Evolutionary conservation across 176 grass and related monocot species (phyloP).

Genomic region (Microstegium vimineum): DNA sequence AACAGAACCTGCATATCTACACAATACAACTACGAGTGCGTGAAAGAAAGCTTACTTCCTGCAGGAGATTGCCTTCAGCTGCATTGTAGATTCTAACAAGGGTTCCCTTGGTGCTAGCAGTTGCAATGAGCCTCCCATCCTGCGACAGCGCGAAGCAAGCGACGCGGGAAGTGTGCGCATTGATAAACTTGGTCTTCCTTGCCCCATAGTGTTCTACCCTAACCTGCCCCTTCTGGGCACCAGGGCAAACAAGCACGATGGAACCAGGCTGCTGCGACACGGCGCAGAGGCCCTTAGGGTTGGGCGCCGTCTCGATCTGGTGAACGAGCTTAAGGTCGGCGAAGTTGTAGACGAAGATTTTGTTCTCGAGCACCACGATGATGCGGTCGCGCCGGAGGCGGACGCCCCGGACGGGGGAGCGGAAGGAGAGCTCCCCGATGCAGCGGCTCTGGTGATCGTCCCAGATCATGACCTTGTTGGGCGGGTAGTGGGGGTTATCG

Average conservation of each 20-base stretch:
- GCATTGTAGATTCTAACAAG: constrained; percentile 89
- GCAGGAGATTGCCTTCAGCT: constrained; percentile 68
- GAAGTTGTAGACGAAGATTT: constrained; percentile 96
- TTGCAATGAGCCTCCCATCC: constrained; percentile 88
- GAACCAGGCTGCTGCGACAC: constrained; percentile 94
- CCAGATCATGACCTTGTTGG: constrained; percentile 94
- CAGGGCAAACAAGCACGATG: constrained; percentile 84
- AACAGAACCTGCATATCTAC: not conserved
- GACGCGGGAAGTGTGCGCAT: constrained; percentile 82
- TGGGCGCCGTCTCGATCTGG: constrained; percentile 91
- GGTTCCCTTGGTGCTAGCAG: constrained; percentile 85
- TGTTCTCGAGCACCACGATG: constrained; percentile 79
- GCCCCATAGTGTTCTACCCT: constrained; percentile 94
- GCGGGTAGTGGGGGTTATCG: constrained; percentile 51
- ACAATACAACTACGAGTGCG: not conserved
- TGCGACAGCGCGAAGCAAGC: constrained; percentile 80
- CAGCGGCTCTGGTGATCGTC: constrained; percentile 91
- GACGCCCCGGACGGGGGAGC: constrained; percentile 61
- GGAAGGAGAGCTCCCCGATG: constrained; percentile 95
- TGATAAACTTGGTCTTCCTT: constrained; percentile 85
- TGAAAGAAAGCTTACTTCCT: constrained; percentile 66
- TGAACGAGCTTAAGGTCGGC: constrained; percentile 88
- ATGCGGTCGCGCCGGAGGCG: constrained; percentile 90
- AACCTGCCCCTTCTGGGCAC: constrained; percentile 82
- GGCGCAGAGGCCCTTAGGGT: constrained; percentile 70